Evolutionary conservation across 345 rosid genomes (phyloP), one percentile per base, ranked within the genome.

Genomic region (Salix udensis): DNA sequence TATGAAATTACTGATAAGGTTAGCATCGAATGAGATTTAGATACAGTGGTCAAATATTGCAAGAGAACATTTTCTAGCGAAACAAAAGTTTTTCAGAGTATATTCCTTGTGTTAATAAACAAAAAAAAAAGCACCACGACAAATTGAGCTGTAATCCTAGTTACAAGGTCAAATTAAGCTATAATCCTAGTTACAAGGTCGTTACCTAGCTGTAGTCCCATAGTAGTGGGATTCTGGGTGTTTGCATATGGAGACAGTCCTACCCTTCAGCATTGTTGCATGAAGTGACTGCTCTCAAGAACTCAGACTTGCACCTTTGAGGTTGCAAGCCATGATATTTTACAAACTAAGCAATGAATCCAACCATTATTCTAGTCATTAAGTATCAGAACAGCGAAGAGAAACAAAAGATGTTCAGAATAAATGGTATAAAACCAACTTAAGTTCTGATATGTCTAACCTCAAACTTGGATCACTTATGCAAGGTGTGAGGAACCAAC

Each of bases 401-500:
- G 10, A 72, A 62, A 69, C 30, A 42, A 68, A 48, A 23, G 58
- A 18, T 19, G 53, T 40, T 8, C 31, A 39, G 58, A 8, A 26
- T 16, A 68, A 61, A 68, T 18, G 28, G 31, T 34, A 73, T 34
- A 72, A 72, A 65, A 70, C 46, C n/a, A 55, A 31, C 48, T 16
- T 24, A 19, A 60, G 37, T 60, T 58, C 7, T n/a, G 30, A 65
- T 48, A 68, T 72, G 67, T 78, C 90, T 81, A 76, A 96, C 98
- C 98, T 93, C 84, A 94, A 87, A 77, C 92, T 78, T 23, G 99
- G 99, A 84, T 89, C 89, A 61, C 89, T 90, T 21, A 74, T 92
- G 85, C 95, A 96, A 80, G 97, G 98, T 4, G 98, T 92, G 82
- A 94, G 87, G 75, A 96, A 96, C 99, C 98, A 94, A 78, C 99